Evolutionary conservation across 345 rosid species (phyloP).

Genomic region (Lumnitzera racemosa): DNA sequence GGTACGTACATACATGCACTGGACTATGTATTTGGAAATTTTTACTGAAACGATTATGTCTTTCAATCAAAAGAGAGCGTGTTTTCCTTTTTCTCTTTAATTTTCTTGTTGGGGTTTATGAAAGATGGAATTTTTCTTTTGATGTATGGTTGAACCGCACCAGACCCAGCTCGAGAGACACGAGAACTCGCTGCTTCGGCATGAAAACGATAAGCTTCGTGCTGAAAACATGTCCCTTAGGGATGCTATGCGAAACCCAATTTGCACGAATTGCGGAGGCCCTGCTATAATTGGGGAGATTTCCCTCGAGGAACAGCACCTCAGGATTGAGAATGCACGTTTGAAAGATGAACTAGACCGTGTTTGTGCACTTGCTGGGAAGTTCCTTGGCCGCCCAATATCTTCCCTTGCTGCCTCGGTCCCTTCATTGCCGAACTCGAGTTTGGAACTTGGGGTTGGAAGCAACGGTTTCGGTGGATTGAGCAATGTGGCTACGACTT

Average conservation of each 20-base stretch:
- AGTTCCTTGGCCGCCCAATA: slow-evolving; percentile 79
- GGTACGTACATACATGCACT: slow-evolving; percentile 15
- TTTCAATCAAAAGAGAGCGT: too few species aligned
- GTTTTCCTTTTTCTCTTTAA: neutral
- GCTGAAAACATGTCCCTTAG: slow-evolving; percentile 87
- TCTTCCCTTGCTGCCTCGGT: slow-evolving; percentile 31
- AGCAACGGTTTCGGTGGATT: slow-evolving; percentile 46
- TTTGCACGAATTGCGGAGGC: slow-evolving; percentile 85
- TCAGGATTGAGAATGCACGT: slow-evolving; percentile 75
- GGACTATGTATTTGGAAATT: too few species aligned
- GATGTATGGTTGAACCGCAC: neutral
- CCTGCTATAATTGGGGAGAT: slow-evolving; percentile 74
- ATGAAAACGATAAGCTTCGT: slow-evolving; percentile 86
- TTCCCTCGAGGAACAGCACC: slow-evolving; percentile 86
- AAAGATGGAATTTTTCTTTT: neutral
- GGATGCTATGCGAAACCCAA: slow-evolving; percentile 86
- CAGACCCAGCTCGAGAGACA: slow-evolving; percentile 91
- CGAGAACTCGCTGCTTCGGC: slow-evolving; percentile 73
- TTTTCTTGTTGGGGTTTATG: neutral
- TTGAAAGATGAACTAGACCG: slow-evolving; percentile 84
- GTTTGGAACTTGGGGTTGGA: slow-evolving; percentile 80
- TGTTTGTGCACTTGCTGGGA: slow-evolving; percentile 78
- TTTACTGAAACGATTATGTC: too few species aligned
- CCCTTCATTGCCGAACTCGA: slow-evolving; percentile 50
- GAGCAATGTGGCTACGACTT: slow-evolving; percentile 27